These are phyloP conservation scores for Casuarina glauca DNA, from an alignment of 306 rosid genomes.

Conservation along the genomic window DNA sequence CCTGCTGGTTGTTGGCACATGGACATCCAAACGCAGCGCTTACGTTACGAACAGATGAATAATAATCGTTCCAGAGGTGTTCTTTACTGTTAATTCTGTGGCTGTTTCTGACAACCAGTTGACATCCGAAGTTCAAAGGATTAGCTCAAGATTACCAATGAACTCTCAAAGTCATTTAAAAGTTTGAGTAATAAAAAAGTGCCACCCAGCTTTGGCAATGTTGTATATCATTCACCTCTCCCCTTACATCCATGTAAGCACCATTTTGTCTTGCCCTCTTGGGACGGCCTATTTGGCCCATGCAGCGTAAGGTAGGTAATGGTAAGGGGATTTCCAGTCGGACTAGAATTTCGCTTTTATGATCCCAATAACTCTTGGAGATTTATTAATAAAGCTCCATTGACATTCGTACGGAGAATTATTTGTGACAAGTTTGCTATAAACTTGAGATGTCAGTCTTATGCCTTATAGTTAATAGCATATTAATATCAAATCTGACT, in stretches of 20 bases:
- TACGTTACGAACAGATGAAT: not conserved
- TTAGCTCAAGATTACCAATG: not conserved
- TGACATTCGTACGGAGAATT: not conserved
- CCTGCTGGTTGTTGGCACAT: conserved; percentile 2
- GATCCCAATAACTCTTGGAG: not conserved
- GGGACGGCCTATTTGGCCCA: not conserved
- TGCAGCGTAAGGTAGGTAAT: not conserved
- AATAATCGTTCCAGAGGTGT: not conserved
- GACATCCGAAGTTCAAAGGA: not conserved
- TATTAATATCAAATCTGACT: not conserved
- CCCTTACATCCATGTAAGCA: not conserved
- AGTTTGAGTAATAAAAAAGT: no score
- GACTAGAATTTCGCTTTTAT: not conserved
- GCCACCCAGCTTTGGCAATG: no score
- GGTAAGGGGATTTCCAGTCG: not conserved
- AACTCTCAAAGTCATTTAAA: not conserved
- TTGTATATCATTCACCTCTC: no score
- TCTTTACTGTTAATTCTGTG: not conserved
- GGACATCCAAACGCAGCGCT: not conserved
- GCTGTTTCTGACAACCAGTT: not conserved
- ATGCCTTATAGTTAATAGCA: not conserved
- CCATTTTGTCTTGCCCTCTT: not conserved
- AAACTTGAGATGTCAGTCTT: not conserved
- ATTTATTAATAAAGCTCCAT: not conserved
- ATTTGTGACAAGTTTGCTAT: not conserved